Evolutionary conservation across 1,284 basidiomycete genomes (phyloP).

Genomic region (Malassezia sympodialis): DNA sequence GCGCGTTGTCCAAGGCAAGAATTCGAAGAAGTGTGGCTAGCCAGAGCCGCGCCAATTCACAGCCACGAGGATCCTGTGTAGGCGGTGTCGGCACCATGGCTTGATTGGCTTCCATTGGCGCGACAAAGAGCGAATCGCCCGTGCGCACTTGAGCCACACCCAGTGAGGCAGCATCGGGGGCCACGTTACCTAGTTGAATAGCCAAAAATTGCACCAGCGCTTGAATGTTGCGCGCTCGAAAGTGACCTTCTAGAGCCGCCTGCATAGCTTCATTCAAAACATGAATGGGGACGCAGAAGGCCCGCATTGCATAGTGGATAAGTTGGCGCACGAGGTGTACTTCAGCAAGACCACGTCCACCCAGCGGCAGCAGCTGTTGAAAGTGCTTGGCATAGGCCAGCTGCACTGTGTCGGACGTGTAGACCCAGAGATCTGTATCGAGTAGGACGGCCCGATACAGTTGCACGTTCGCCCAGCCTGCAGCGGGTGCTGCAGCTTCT

Average conservation of each 20-base stretch:
- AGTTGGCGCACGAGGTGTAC: constrained; percentile 61
- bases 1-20: not conserved
- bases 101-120: not conserved
- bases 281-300: not conserved
- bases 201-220: constrained; percentile 1
- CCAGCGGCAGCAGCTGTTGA: constrained; percentile 60
- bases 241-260: constrained; percentile 52
- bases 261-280: constrained; percentile 17
- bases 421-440: constrained; percentile 82
- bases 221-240: constrained; percentile 48
- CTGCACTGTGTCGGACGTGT: constrained; percentile 61
- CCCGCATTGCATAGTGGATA: constrained; percentile 53
- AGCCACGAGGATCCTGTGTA: not conserved
- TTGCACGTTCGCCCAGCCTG: constrained; percentile 65
- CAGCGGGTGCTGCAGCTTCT: constrained; percentile 71
- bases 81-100: not conserved
- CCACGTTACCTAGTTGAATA: not conserved
- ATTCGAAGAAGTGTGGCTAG: constrained; percentile 21
- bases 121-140: not conserved
- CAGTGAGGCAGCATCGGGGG: not conserved
- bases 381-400: constrained; percentile 71
- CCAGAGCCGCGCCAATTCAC: not conserved
- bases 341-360: constrained; percentile 52
- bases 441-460: constrained; percentile 75
- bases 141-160: not conserved